Base-by-base conservation (phyloP, 306 rosid species). In the Crotalaria pallida region DNA sequence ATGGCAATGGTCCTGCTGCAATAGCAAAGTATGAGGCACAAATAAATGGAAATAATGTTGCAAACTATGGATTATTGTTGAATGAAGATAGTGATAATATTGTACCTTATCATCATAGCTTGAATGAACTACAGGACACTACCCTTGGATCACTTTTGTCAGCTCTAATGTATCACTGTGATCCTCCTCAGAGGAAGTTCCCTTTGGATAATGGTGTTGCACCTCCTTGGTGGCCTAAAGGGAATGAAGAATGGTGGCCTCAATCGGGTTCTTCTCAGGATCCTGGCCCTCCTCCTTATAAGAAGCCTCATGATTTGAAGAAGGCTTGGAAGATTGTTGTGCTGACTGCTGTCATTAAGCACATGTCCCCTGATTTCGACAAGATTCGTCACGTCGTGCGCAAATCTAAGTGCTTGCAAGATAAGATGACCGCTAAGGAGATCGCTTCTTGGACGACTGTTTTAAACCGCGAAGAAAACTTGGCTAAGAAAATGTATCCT, bases 181-280 rank as follows among this genome's bases (percentile, higher is more conserved):
- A 86, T 7, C 96, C 89, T 0, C 89, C 91, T 0, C 91, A 84
- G 55, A 74, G 88, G 29, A 85, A 82, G n/a, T 88, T 69, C 79
- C 96, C 91, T 13, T 45, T 88, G 61, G 96, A 86, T 61, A 78
- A 67, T 58, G 91, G 86, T 22, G 77, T 82, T 33, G 62, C 88
- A 1, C 91, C 91, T 10, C 96, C 96, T 0, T 88, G 96, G 96
- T 86, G 96, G 96, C 96, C 91, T 0, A 48, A 65, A 3, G 91
- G 89, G 10, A 43, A 56, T n/a, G 96, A 86, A 60, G 84, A 73
- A 5, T 88, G 91, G 91, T 88, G 86, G 88, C 75, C 86, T 3
- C 75, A 75, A 23, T 47, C 86, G 62, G 84, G 68, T n/a, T 43
- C 76, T 6, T 50, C 76, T 0, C 71, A 75, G 62, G 86, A 88